Evolutionary conservation across 495 filamentous ascomycete genomes (phyloP), one percentile per base, ranked within the genome.

Genomic region (Hyaloscypha hepaticicola): DNA sequence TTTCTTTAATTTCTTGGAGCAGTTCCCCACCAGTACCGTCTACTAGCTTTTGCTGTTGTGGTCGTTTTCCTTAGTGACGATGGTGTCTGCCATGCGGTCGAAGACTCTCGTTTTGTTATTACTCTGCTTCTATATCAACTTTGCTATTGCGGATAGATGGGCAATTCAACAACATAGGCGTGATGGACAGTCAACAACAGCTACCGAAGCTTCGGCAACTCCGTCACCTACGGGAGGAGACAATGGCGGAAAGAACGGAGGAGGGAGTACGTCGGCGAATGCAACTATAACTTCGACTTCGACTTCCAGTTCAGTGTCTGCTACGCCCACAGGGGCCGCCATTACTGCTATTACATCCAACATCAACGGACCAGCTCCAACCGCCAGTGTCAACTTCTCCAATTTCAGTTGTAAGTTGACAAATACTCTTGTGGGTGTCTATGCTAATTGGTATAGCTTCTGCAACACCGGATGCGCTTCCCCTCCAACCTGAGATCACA

Each of bases 401-500:
- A 29, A 29, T 9, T 72, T 57, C 49, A 72, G 67, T 51, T 64
- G 69, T 72, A 67, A 16, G 63, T 60, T 45, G 24, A n/a, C 6
- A 33, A 31, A 12, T 14, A 21, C 6, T 7, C 28, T 22, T 11
- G 6, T 19, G 4, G n/a, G 7, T 12, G 25, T 21, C 33, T n/a
- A 58, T 61, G 31, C 61, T 69, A 26, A 72, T 51, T 48, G 8
- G 22, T 25, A 16, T 61, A 84, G 81, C 70, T 28, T 72, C 75
- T 2, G 64, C 79, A 33, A 74, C 76, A 12, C 66, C 71, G 3
- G 77, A 78, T 22, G 70, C 81, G 53, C 82, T 97, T 26, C 94
- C 94, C 0, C 79, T 96, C 51, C 70, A 84, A 19, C 93, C 94
- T 1, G 72, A 70, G 29, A 83, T 97, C 51, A 96, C 90, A 12